phyloP scores from a whole-genome alignment of 2,329 filamentous ascomycete species.

The Fusarium scirpi region DNA sequence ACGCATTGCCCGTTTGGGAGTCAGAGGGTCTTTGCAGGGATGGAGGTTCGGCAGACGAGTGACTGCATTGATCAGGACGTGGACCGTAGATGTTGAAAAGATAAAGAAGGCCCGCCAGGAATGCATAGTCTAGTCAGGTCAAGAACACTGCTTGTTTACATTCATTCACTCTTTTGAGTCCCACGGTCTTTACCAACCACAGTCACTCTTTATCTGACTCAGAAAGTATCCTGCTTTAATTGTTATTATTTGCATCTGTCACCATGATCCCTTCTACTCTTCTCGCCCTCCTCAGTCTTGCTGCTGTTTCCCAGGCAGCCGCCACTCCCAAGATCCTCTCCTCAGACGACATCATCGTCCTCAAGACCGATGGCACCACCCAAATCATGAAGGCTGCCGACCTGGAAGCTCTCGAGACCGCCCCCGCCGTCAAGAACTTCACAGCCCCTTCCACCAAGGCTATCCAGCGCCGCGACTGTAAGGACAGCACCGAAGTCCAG shows the following conservation, averaged over 20 bases:
- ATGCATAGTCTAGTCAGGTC: background rate
- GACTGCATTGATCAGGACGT: background rate
- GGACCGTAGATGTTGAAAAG: conserved; percentile 11
- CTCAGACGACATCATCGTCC: conserved; percentile 36
- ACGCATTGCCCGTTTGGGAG: conserved; percentile 15
- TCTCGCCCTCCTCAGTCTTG: conserved; percentile 28
- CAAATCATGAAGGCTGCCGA: conserved; percentile 41
- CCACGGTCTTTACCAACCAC: conserved; percentile 8
- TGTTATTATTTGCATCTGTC: background rate
- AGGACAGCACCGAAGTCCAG: conserved; percentile 40
- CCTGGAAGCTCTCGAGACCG: conserved; percentile 30
- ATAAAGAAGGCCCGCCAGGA: background rate
- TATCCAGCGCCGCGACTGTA: conserved; percentile 21
- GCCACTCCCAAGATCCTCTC: conserved; percentile 17
- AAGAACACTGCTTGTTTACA: background rate
- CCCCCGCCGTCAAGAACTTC: background rate
- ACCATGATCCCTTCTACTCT: conserved; percentile 35
- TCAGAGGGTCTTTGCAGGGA: background rate
- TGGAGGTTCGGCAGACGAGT: background rate
- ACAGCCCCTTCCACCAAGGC: background rate
- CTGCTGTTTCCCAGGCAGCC: conserved; percentile 33
- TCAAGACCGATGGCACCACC: conserved; percentile 32
- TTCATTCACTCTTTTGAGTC: conserved; percentile 8
- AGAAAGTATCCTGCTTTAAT: background rate
- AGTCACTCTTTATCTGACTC: conserved; percentile 3